phyloP scores from a whole-genome alignment of 768 basidiomycete genomes.

The Vishniacozyma victoriae region DNA sequence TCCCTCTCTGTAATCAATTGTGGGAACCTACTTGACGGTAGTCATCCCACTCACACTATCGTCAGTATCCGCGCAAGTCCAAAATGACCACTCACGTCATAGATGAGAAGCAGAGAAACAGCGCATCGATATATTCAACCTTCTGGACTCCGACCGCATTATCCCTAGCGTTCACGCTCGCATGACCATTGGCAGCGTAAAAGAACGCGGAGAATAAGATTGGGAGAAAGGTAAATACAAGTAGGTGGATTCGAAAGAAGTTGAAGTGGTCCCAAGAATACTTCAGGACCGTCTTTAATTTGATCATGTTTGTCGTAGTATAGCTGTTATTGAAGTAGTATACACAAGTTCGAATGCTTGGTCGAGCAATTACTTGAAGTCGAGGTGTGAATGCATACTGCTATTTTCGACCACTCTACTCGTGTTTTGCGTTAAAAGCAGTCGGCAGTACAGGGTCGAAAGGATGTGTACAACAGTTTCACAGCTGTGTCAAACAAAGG shows the following conservation, averaged over 20 bases:
- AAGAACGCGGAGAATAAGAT: constrained; percentile 26
- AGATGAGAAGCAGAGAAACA: constrained; percentile 36
- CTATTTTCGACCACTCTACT: constrained; percentile 1
- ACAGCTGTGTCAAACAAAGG: too few species aligned
- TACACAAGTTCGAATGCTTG: not conserved
- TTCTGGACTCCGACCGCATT: constrained; percentile 10
- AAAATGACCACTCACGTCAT: constrained; percentile 31
- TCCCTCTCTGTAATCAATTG: constrained; percentile 9
- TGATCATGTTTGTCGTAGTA: not conserved
- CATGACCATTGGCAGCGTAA: constrained; percentile 29
- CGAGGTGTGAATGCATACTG: not conserved
- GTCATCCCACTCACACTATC: constrained; percentile 32
- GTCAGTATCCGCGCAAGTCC: constrained; percentile 1
- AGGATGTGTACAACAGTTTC: too few species aligned
- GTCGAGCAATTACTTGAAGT: not conserved
- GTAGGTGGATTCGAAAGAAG: constrained; percentile 19
- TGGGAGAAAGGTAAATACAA: constrained; percentile 16
- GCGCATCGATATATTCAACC: constrained; percentile 25
- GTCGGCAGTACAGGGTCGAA: too few species aligned
- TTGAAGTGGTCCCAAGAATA: too few species aligned
- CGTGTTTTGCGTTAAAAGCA: constrained; percentile 4
- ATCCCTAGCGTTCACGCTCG: constrained; percentile 19
- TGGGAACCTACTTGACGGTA: constrained; percentile 29
- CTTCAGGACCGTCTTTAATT: too few species aligned
- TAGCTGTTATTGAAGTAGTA: too few species aligned